These are phyloP conservation scores for Penicillium expansum DNA, from an alignment of 2,329 filamentous ascomycete genomes.

Conservation along the genomic window DNA sequence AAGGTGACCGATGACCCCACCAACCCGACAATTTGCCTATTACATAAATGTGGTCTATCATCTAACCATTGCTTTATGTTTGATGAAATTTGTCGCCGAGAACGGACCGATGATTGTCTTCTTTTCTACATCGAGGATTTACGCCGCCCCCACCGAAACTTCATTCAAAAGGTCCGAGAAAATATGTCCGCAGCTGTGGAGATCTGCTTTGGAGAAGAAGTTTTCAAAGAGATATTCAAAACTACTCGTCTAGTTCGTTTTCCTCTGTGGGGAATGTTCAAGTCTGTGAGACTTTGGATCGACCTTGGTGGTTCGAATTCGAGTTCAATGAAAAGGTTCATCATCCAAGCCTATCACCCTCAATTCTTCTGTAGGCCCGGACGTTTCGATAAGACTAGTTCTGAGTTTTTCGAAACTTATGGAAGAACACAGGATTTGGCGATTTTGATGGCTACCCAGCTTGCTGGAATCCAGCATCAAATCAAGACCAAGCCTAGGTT, in stretches of 20 bases:
- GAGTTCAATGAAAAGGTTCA: background rate
- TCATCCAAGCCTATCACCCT: background rate
- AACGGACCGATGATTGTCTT: background rate
- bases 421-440: background rate
- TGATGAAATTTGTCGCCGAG: constrained; percentile 1
- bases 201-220: background rate
- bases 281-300: background rate
- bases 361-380: background rate
- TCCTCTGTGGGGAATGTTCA: background rate
- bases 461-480: background rate
- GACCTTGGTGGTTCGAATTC: background rate
- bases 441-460: background rate
- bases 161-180: background rate
- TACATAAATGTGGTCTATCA: background rate
- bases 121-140: background rate
- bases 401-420: background rate
- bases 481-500: background rate
- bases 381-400: background rate
- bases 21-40: background rate
- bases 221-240: background rate
- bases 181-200: background rate
- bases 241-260: background rate
- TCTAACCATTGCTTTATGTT: background rate
- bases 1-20: background rate
- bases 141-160: background rate